A percentile compares a stretch with the other conserved stretches of the same genome.
phyloP scores from a whole-genome alignment of 306 rosid species.

The Pueraria montana region DNA sequence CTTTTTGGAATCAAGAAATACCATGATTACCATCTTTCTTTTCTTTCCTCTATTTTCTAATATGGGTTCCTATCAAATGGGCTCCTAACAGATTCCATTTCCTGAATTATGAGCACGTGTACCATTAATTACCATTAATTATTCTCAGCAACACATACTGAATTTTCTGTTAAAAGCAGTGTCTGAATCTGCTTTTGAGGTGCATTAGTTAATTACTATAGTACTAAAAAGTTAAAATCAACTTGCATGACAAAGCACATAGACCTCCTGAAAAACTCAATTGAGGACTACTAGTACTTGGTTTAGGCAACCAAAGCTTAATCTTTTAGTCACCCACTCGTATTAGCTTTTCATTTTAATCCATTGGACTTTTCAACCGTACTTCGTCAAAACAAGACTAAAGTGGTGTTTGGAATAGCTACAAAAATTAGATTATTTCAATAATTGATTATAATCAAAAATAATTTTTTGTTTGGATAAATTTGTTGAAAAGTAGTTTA shows the following conservation, averaged over 20 bases:
- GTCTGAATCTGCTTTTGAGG: conserved; percentile 40
- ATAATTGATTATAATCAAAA: too few species aligned
- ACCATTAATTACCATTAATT: conserved; percentile 37
- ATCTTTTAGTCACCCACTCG: conserved; percentile 39
- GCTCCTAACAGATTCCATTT: background rate
- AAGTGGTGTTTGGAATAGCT: too few species aligned
- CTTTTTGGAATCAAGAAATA: background rate
- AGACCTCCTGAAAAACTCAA: conserved; percentile 10
- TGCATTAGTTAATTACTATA: conserved; percentile 21
- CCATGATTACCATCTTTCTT: background rate
- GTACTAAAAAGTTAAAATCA: conserved; percentile 4
- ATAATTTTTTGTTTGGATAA: too few species aligned
- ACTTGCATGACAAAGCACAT: background rate
- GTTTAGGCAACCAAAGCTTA: conserved; percentile 15
- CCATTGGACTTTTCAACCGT: conserved; percentile 65
- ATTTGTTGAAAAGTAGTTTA: too few species aligned
- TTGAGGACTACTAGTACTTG: conserved; percentile 33
- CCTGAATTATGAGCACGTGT: conserved; percentile 32
- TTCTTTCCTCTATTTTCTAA: background rate
- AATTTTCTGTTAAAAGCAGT: conserved; percentile 38
- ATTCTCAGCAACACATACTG: conserved; percentile 41
- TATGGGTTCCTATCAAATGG: background rate
- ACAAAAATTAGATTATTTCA: too few species aligned
- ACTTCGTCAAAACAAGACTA: conserved; percentile 59
- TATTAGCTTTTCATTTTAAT: conserved; percentile 71